phyloP scores from a whole-genome alignment of 257 asterid species.

The Solanum gracilifrons region DNA sequence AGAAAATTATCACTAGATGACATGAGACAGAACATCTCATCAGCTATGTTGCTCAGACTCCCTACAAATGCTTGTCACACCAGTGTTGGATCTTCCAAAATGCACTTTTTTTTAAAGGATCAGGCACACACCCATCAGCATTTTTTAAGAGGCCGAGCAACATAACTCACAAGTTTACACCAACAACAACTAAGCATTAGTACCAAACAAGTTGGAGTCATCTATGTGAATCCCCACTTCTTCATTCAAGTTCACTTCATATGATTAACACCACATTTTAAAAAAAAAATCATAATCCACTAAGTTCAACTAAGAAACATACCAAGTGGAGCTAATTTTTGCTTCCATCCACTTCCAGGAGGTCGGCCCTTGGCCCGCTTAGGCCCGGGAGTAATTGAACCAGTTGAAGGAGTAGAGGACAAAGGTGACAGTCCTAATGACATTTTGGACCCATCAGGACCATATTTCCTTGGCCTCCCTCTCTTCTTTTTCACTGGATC shows the following conservation, averaged over 20 bases:
- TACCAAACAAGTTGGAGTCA: not conserved
- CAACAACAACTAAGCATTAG: not conserved
- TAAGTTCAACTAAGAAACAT: not conserved
- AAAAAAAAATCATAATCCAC: not conserved
- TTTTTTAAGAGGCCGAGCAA: not conserved
- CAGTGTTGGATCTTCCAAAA: not conserved
- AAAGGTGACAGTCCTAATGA: slow-evolving; percentile 58
- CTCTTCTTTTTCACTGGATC: slow-evolving; percentile 80
- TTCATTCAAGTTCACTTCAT: not conserved
- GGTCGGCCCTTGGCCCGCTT: slow-evolving; percentile 69
- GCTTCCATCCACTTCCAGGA: slow-evolving; percentile 95
- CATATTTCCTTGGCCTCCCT: slow-evolving; percentile 94
- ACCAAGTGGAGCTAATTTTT: slow-evolving; percentile 94
- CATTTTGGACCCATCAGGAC: slow-evolving; percentile 73
- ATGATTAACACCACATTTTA: not conserved
- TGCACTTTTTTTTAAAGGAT: not conserved
- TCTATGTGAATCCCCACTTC: not conserved
- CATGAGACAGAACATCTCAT: not conserved
- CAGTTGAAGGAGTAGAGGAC: slow-evolving; percentile 39
- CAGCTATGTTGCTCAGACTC: not conserved
- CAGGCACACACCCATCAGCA: not conserved
- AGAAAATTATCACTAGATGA: not conserved
- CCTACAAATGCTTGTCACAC: not conserved
- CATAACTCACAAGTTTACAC: not conserved
- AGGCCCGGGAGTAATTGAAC: slow-evolving; percentile 35